phyloP scores from a whole-genome alignment of 306 rosid genomes.

The Fragaria vesca region DNA sequence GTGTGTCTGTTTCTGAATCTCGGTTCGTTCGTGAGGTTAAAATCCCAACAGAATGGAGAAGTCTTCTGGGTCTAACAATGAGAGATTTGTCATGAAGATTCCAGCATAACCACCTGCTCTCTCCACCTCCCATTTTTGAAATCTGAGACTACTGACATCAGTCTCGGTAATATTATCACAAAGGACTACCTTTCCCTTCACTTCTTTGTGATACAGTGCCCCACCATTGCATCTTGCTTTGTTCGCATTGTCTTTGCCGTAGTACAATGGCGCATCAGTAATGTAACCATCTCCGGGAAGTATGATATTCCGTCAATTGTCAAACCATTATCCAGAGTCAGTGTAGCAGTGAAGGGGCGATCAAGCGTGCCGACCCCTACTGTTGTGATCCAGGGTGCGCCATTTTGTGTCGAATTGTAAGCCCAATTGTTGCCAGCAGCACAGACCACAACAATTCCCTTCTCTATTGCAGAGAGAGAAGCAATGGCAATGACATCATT shows the following conservation, averaged over 20 bases:
- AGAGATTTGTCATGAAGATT: neutral
- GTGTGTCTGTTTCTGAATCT: too few species aligned
- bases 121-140: neutral
- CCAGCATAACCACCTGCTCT: slow-evolving; percentile 7
- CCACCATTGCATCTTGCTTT: neutral
- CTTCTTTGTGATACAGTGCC: slow-evolving; percentile 4
- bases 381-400: slow-evolving; percentile 26
- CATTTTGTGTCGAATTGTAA: neutral
- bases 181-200: slow-evolving; percentile 3
- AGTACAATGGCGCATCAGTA: neutral
- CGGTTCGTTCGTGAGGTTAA: too few species aligned
- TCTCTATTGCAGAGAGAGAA: slow-evolving; percentile 11
- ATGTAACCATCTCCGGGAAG: slow-evolving; percentile 8
- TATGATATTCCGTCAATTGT: neutral
- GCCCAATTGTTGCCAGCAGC: slow-evolving; percentile 12
- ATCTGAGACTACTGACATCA: too few species aligned
- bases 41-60: neutral
- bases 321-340: neutral
- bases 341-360: neutral
- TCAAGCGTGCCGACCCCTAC: neutral
- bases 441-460: slow-evolving; percentile 9
- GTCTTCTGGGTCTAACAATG: neutral
- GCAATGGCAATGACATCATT: slow-evolving; percentile 5
- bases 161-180: neutral
- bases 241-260: neutral